A percentile compares a stretch with the other conserved stretches of the same genome.
These are phyloP conservation scores for Thermothielavioides terrestris DNA, from an alignment of 495 filamentous ascomycete species.

Conservation along the genomic window DNA sequence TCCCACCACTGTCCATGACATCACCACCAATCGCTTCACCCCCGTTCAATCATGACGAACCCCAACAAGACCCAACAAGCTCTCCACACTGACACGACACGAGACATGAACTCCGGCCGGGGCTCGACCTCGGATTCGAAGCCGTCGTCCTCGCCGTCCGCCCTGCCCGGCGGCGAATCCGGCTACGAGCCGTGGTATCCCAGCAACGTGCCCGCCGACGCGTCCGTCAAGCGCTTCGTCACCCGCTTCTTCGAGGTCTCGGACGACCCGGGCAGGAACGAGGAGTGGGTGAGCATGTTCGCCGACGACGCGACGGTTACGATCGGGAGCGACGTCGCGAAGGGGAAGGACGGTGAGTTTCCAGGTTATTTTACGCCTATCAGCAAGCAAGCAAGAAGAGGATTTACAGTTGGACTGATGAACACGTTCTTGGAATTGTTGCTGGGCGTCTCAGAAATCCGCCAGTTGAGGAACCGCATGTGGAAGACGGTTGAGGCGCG, in stretches of 20 bases:
- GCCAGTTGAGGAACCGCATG: conserved; percentile 15
- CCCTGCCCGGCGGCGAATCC: conserved; percentile 1
- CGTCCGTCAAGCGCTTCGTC: conserved; percentile 26
- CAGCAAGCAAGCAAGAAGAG: too few species aligned
- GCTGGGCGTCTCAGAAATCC: conserved; percentile 10
- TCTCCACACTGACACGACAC: background rate
- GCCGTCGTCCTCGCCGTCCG: background rate
- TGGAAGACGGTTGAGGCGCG: conserved; percentile 23
- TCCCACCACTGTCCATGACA: background rate
- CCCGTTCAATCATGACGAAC: background rate
- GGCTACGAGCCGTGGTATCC: conserved; percentile 27
- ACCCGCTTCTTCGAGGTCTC: conserved; percentile 30
- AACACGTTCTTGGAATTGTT: background rate
- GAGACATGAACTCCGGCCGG: background rate
- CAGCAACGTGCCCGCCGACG: conserved; percentile 8
- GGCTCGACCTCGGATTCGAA: background rate
- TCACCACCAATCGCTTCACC: too few species aligned
- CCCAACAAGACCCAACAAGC: background rate
- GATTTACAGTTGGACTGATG: too few species aligned
- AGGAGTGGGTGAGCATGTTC: conserved; percentile 35
- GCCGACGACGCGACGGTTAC: conserved; percentile 24
- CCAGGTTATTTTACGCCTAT: too few species aligned
- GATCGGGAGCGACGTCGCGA: conserved; percentile 25
- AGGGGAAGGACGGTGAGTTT: conserved; percentile 25
- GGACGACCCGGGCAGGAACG: conserved; percentile 25